Evolutionary conservation across 805 yeast genomes (phyloP).

Genomic region (Ogataea nitratoaversa): DNA sequence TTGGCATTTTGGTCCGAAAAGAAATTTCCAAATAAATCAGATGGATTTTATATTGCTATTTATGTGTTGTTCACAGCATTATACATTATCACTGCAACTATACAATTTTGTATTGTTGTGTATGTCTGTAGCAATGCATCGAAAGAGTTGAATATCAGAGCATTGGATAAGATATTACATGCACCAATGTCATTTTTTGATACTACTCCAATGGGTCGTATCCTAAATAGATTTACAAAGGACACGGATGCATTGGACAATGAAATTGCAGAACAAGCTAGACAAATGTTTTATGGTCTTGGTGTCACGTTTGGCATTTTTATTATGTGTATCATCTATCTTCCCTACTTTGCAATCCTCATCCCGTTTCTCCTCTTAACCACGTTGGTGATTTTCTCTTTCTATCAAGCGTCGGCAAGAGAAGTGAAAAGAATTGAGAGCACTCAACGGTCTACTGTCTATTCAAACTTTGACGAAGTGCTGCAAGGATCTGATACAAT

Average conservation of each 20-base stretch:
- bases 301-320: constrained; percentile 58
- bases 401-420: constrained; percentile 67
- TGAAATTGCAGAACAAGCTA: constrained; percentile 66
- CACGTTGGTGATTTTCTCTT: constrained; percentile 43
- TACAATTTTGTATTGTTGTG: constrained; percentile 44
- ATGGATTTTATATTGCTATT: constrained; percentile 68
- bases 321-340: constrained; percentile 60
- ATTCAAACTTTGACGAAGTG: constrained; percentile 67
- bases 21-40: constrained; percentile 43
- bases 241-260: constrained; percentile 84
- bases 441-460: constrained; percentile 62
- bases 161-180: constrained; percentile 52
- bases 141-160: constrained; percentile 53
- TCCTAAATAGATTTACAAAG: constrained; percentile 80
- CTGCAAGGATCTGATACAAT: constrained; percentile 64
- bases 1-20: constrained; percentile 73
- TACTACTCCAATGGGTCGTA: constrained; percentile 83
- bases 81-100: constrained; percentile 39
- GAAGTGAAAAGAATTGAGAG: constrained; percentile 78
- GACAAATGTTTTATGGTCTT: constrained; percentile 53
- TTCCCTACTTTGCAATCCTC: constrained; percentile 73
- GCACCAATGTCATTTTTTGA: constrained; percentile 84
- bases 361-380: constrained; percentile 48
- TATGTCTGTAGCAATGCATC: constrained; percentile 51
- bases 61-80: constrained; percentile 59